These are phyloP conservation scores for Musa beccarii DNA, from an alignment of 176 grass and related monocot species.

Conservation along the genomic window DNA sequence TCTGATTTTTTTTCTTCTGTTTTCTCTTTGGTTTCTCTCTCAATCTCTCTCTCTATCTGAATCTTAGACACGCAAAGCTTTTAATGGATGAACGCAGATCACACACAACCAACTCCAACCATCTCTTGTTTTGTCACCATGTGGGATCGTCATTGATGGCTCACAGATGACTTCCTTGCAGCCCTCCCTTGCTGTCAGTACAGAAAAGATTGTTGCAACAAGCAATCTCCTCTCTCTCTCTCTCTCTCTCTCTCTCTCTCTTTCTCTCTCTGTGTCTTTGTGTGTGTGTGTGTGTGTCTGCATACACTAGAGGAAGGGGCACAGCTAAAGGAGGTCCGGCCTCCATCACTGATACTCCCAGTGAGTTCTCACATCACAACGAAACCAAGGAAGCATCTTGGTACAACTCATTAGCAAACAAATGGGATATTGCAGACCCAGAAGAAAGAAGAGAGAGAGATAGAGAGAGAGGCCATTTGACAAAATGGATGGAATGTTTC, in stretches of 20 bases:
- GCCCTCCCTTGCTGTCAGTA: slow-evolving; percentile 36
- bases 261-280: neutral
- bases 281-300: neutral
- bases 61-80: slow-evolving; percentile 79
- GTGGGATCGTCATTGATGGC: slow-evolving; percentile 64
- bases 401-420: slow-evolving; percentile 92
- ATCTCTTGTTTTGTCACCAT: slow-evolving; percentile 63
- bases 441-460: neutral
- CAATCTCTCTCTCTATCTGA: neutral
- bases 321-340: slow-evolving; percentile 5
- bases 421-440: slow-evolving; percentile 80
- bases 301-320: slow-evolving; percentile 33
- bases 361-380: slow-evolving; percentile 95
- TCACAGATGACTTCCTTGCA: slow-evolving; percentile 39
- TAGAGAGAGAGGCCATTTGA: slow-evolving; percentile 1
- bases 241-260: slow-evolving; percentile 1
- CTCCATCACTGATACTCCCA: slow-evolving; percentile 7
- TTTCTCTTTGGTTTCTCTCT: too few species aligned
- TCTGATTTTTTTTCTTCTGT: too few species aligned
- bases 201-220: slow-evolving; percentile 24
- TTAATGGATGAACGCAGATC: slow-evolving; percentile 88
- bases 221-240: slow-evolving; percentile 17
- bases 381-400: slow-evolving; percentile 43
- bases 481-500: slow-evolving; percentile 84
- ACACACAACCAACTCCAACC: slow-evolving; percentile 50